Evolutionary conservation across 768 basidiomycete species (phyloP).

Genomic region (Sarcomyxa edulis): DNA sequence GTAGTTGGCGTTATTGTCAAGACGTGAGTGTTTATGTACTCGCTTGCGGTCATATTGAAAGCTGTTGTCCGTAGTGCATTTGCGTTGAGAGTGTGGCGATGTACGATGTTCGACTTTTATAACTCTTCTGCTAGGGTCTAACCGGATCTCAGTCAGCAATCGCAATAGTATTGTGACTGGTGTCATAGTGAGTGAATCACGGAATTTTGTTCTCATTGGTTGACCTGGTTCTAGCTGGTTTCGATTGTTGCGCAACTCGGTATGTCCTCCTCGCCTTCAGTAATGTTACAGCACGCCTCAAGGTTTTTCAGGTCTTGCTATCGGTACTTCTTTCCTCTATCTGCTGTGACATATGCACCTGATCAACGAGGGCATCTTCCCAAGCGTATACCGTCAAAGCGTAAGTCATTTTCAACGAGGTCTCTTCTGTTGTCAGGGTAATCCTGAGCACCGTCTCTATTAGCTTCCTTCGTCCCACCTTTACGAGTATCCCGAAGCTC

Average conservation of each 20-base stretch:
- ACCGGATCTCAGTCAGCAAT: slow-evolving; percentile 43
- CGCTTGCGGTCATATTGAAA: background rate
- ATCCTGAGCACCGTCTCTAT: background rate
- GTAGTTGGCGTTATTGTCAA: slow-evolving; percentile 51
- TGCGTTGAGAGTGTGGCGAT: slow-evolving; percentile 58
- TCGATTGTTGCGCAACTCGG: slow-evolving; percentile 39
- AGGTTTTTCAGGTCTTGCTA: slow-evolving; percentile 23
- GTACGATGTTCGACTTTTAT: slow-evolving; percentile 23
- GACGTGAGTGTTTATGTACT: slow-evolving; percentile 28
- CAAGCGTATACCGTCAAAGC: slow-evolving; percentile 39
- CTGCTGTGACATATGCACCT: slow-evolving; percentile 2
- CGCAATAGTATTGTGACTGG: slow-evolving; percentile 41
- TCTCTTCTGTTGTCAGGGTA: background rate
- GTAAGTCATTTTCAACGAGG: slow-evolving; percentile 20
- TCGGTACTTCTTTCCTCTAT: slow-evolving; percentile 21
- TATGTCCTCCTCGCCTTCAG: slow-evolving; percentile 15
- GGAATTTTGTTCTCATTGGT: background rate
- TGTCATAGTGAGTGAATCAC: slow-evolving; percentile 33
- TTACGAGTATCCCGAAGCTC: slow-evolving; percentile 27
- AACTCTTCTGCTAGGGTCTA: slow-evolving; percentile 2
- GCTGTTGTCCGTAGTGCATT: slow-evolving; percentile 36
- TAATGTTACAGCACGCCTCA: background rate
- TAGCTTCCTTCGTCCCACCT: slow-evolving; percentile 29
- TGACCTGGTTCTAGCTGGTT: slow-evolving; percentile 23
- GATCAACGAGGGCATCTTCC: slow-evolving; percentile 3